These are phyloP conservation scores for Mucor velutinosus DNA, from an alignment of 371 early-diverging fungal genomes.

Conservation along the genomic window DNA sequence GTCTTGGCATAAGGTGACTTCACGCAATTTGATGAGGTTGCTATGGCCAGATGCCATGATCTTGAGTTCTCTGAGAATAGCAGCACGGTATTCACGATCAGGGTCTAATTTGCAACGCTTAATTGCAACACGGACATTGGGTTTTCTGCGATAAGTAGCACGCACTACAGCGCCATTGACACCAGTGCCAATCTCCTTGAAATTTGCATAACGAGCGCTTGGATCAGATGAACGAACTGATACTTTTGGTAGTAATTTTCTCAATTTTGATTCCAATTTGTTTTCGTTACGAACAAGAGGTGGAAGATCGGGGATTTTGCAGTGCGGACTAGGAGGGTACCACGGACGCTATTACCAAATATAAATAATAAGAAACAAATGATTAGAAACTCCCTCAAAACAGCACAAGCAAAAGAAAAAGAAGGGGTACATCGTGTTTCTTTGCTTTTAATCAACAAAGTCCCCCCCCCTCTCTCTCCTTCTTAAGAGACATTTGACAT, in stretches of 20 bases:
- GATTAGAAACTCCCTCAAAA: conserved; percentile 1
- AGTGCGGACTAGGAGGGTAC: conserved; percentile 39
- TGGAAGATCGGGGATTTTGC: conserved; percentile 29
- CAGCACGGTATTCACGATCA: conserved; percentile 48
- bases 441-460: not conserved
- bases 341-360: conserved; percentile 33
- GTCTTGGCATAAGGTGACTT: conserved; percentile 42
- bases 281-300: conserved; percentile 31
- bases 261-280: conserved; percentile 31
- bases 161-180: conserved; percentile 52
- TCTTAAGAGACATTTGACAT: not conserved
- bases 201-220: conserved; percentile 32
- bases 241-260: conserved; percentile 37
- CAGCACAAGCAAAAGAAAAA: not conserved
- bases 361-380: conserved; percentile 3
- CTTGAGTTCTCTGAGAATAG: conserved; percentile 46
- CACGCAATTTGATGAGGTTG: conserved; percentile 46
- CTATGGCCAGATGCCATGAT: conserved; percentile 50
- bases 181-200: conserved; percentile 50
- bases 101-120: conserved; percentile 49
- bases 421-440: not conserved
- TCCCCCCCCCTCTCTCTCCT: not conserved
- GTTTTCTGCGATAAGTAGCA: conserved; percentile 36
- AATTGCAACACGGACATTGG: conserved; percentile 40
- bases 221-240: conserved; percentile 42